Evolutionary conservation across 1,139 yeast species (phyloP), one percentile per base, ranked within the genome.

Genomic region (Blastobotrys illinoisensis): DNA sequence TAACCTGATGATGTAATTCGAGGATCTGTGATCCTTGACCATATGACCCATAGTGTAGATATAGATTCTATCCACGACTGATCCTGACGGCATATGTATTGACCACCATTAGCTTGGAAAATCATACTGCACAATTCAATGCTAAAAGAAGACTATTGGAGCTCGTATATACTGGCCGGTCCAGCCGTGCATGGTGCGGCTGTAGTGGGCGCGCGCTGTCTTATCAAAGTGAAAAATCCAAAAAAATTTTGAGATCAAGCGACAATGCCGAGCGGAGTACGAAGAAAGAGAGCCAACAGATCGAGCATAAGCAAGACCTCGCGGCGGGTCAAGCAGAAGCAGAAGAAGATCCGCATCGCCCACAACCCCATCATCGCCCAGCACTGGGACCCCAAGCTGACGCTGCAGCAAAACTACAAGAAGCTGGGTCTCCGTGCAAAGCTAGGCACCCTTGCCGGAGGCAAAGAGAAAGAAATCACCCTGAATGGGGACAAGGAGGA

Each of bases 381-480:
- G 36, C 81, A 90, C 70, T 93, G 99, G 99, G 97, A 93, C 72
- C 79, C 83, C 58, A 79, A 81, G 20, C 77, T 86, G 59, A 91
- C 99, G 0, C 74, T 91, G 56, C 79, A 83, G 55, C 98, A 93
- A 68, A 93, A 93, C 64, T 74, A 72, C 56, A 83, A 84, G 65
- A 79, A 76, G 60, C 74, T 93, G 43, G 98, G 98, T 1, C 74
- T 91, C 55, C 75, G 83, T 49, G 78, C 88, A 3, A 82, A 82
- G 64, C 71, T 90, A 45, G 86, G 87, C 16, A 74, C 71, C 6
- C 75, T 82, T 7, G 83, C 74, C 5, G 77, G 77, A 5, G 79
- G 79, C 36, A 67, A 65, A 36, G 71, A 74, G 57, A 70, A 75
- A 63, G 67, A 69, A 23, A 65, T 70, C 46, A 58, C 28, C 14